A percentile compares a stretch with the other conserved stretches of the same genome.
phyloP scores from a whole-genome alignment of 2,329 filamentous ascomycete genomes.

The Colletotrichum euphorbiae region DNA sequence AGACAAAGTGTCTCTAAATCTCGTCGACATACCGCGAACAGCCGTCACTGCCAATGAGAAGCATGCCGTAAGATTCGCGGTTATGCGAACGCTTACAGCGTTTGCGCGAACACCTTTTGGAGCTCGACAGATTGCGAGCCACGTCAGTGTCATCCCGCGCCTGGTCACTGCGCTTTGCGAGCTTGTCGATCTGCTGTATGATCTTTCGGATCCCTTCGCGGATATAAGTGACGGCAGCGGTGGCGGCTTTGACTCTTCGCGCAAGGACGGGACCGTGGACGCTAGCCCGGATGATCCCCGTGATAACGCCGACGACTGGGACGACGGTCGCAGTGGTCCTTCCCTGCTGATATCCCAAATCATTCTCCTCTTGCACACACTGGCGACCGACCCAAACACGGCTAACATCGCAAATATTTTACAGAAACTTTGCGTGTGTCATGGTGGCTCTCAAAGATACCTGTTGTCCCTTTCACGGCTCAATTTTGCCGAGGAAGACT shows the following conservation, averaged over 20 bases:
- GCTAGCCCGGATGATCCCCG: constrained; percentile 27
- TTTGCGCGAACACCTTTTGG: constrained; percentile 74
- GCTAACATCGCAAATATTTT: constrained; percentile 69
- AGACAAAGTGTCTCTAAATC: constrained; percentile 71
- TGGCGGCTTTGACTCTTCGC: constrained; percentile 10
- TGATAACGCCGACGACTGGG: constrained; percentile 23
- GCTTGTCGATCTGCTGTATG: constrained; percentile 81
- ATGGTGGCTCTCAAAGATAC: constrained; percentile 84
- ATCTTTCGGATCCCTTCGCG: constrained; percentile 46
- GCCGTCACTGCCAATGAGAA: constrained; percentile 53
- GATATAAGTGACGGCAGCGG: not conserved
- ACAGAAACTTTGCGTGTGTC: constrained; percentile 75
- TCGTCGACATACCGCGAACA: constrained; percentile 67
- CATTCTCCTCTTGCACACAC: constrained; percentile 62
- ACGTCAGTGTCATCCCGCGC: constrained; percentile 77
- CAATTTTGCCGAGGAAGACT: constrained; percentile 84
- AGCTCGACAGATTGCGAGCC: constrained; percentile 72
- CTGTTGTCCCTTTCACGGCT: constrained; percentile 83
- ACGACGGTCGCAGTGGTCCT: constrained; percentile 44
- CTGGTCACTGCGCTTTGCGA: constrained; percentile 73
- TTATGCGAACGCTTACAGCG: constrained; percentile 66
- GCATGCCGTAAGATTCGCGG: constrained; percentile 57
- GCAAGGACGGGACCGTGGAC: constrained; percentile 31
- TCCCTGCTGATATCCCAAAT: constrained; percentile 61
- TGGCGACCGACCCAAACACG: constrained; percentile 62